Percentiles rank a stretch among this genome's conserved stretches.
phyloP scores from a whole-genome alignment of 2,329 filamentous ascomycete species.

The Diaporthe eres region DNA sequence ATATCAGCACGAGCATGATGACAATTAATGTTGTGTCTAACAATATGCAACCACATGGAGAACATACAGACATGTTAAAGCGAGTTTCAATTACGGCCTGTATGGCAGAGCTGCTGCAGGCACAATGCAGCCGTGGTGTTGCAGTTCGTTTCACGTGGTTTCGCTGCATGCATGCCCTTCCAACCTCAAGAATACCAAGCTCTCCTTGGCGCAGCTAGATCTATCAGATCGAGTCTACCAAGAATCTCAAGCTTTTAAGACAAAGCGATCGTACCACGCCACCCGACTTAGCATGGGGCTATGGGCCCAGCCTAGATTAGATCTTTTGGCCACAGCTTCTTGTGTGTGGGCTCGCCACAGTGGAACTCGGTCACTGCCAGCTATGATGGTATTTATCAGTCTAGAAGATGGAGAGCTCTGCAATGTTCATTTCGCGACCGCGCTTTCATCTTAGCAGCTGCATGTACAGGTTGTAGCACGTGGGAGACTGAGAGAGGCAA shows the following conservation, averaged over 20 bases:
- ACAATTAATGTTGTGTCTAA: too few species aligned
- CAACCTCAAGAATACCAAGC: constrained; percentile 3
- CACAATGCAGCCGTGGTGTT: background rate
- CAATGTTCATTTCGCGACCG: too few species aligned
- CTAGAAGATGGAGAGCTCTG: background rate
- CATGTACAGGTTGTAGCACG: background rate
- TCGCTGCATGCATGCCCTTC: background rate
- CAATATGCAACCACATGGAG: too few species aligned
- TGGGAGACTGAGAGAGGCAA: background rate
- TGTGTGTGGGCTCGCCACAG: background rate
- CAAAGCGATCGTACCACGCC: background rate
- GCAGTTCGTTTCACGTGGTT: background rate
- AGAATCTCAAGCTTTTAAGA: constrained; percentile 15
- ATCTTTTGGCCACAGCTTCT: background rate
- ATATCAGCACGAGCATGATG: too few species aligned
- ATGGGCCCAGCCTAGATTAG: background rate
- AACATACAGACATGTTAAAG: background rate
- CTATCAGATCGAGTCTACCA: background rate
- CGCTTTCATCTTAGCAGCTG: too few species aligned
- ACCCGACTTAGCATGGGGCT: background rate
- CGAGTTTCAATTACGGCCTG: too few species aligned
- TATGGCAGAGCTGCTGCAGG: background rate
- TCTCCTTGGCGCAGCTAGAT: constrained; percentile 19
- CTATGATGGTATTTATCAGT: background rate
- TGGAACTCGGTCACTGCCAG: background rate